Conservation (phyloP, 257 asterid genomes). For the Euphrasia confusa region DNA sequence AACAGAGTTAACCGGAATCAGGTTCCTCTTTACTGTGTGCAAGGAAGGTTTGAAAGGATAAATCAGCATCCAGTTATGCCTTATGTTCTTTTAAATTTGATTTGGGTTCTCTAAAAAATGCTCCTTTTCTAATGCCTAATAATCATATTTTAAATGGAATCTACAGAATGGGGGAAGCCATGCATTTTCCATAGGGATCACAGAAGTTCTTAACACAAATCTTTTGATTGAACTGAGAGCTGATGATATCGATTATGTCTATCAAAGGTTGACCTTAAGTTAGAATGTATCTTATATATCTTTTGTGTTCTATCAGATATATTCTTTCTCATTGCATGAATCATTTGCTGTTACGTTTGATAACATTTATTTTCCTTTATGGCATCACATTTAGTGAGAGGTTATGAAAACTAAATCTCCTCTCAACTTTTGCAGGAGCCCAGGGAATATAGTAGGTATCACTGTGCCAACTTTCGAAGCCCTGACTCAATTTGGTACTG, state of each 20-base stretch:
- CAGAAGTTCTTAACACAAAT: slow-evolving; percentile 85
- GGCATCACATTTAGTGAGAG: background rate
- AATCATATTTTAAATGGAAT: slow-evolving; percentile 22
- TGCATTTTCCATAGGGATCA: slow-evolving; percentile 87
- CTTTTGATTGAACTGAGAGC: slow-evolving; percentile 89
- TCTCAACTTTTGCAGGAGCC: slow-evolving; percentile 58
- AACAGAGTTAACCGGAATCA: slow-evolving; percentile 78
- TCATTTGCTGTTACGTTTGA: too few relatives aligned
- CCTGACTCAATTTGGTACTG: slow-evolving; percentile 81
- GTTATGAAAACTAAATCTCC: slow-evolving; percentile 7
- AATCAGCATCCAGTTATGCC: slow-evolving; percentile 95
- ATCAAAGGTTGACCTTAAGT: slow-evolving; percentile 54
- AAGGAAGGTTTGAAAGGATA: slow-evolving; percentile 94
- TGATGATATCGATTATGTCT: slow-evolving; percentile 89
- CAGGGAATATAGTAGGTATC: slow-evolving; percentile 75
- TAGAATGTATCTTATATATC: too few relatives aligned
- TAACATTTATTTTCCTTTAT: too few relatives aligned
- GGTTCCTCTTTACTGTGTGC: slow-evolving; percentile 84
- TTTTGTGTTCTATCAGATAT: background rate
- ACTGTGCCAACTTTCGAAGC: slow-evolving; percentile 89
- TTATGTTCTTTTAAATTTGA: slow-evolving; percentile 15
- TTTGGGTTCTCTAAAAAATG: slow-evolving; percentile 21
- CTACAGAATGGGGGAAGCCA: slow-evolving; percentile 80
- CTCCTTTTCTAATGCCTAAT: slow-evolving; percentile 19
- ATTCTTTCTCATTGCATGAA: background rate